Base-by-base conservation (phyloP, 257 asterid genomes). In the Ehretia macrophylla region DNA sequence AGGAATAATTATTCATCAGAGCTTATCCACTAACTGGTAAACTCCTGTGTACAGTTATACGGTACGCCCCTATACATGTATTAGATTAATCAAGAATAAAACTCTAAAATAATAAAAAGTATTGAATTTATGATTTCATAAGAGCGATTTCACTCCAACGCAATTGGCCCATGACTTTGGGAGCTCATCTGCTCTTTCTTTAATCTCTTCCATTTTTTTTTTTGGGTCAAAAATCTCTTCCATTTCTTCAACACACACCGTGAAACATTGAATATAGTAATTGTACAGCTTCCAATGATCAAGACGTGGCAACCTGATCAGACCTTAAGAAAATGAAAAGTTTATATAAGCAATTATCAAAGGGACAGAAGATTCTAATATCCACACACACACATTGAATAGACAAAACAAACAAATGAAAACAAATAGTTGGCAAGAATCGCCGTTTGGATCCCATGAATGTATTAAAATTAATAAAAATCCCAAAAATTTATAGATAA, bases 261-360 rank as follows among this genome's bases (percentile, higher is more conserved):
- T 42, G 47, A 42, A 42, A 42, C 47, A 42, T 42, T 10, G 47
- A 11, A 14, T 42, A 42, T 42, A 10, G 35, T 14, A 42, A 42
- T 42, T 59, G 44, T 44, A 59, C 55, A 50, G 55, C 55, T 50
- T n/a, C 8, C 20, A 50, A 21, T 59, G 64, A 59, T 59, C 55
- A 59, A 59, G 64, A 59, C 55, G 56, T 60, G 56, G 32, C 56
- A 48, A 60, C 35, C 27, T 60, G 32, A 49, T 12, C 46, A n/a
- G 22, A 60, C 12, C 11, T 42, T 42, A 2, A 42, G 2, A 10
- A 11, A 42, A 10, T 42, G 47, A 10, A 10, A 42, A 42, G 1
- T 42, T 42, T 42, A 42, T 10, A 10, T n/a, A 42, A 3, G 16
- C 47, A 10, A 27, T 27, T 42, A 42, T 10, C 47, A 1, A 42